Evolutionary conservation across 495 filamentous ascomycete genomes (phyloP), one percentile per base, ranked within the genome.

Genomic region (Penicillium simplicissimum): DNA sequence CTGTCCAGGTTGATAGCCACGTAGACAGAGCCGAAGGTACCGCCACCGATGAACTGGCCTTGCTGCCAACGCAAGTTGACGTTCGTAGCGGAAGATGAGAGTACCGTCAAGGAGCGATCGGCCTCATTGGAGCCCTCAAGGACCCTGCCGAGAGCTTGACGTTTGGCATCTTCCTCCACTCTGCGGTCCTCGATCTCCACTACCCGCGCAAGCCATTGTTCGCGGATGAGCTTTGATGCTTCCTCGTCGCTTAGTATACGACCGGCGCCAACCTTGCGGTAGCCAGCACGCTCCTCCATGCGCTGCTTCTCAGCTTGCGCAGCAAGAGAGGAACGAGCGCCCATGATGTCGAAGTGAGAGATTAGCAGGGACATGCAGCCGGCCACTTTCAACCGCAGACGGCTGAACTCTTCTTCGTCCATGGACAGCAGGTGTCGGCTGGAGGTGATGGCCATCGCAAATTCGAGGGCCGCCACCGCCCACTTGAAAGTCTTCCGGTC

Each of bases 311-410:
- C 95, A 10, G 91, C 88, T 71, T 97, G 92, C 15, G 95, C 95
- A 2, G 95, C 95, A 52, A 97, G 82, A 13, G 87, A 97, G 23
- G 92, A 96, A 66, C 93, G 84, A 52, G 95, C 95, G 48, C 96
- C 95, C 90, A 98, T 96, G 71, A 98, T 97, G 77, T 98, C 95
- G 66, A 98, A 98, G 71, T 98, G 95, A 8, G 93, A 97, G 62
- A 98, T 97, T 28, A 98, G 84, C 34, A 98, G 84, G 13, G 92
- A 93, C 96, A 98, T 98, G 70, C 95, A 98, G 2, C 94, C 95
- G 37, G 93, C 91, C 17, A 98, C 95, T 74, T 97, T 98, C 19
- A 86, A 82, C 47, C 93, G 84, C 58, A 98, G 73, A 59, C 79
- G 83, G 36, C 86, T 84, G 71, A 96, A 98, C 67, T 98, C 93